These are phyloP conservation scores for Ascoidea rubescens DNA, from an alignment of 805 yeast genomes.

Conservation along the genomic window DNA sequence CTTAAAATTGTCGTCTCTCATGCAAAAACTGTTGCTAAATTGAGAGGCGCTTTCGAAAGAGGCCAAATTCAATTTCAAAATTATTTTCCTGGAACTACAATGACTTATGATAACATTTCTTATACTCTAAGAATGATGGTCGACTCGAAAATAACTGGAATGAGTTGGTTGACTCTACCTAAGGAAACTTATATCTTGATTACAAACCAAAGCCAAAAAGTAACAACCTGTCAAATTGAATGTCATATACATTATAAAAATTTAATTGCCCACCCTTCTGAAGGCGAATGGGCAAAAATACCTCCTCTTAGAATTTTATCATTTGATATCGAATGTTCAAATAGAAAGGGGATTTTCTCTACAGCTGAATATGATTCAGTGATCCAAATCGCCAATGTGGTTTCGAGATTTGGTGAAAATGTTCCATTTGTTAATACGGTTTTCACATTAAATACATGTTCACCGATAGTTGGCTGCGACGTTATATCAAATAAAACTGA, in stretches of 20 bases:
- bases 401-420: conserved; percentile 67
- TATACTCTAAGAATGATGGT: conserved; percentile 80
- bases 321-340: conserved; percentile 97
- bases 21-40: conserved; percentile 48
- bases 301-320: conserved; percentile 91
- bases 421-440: conserved; percentile 90
- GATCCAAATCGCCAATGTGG: conserved; percentile 94
- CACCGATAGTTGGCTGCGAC: conserved; percentile 90
- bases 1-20: conserved; percentile 58
- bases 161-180: conserved; percentile 95
- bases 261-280: conserved; percentile 69
- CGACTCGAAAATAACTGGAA: conserved; percentile 85
- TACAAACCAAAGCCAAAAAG: conserved; percentile 17
- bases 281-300: conserved; percentile 84
- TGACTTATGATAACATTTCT: conserved; percentile 83
- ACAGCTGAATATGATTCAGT: conserved; percentile 90
- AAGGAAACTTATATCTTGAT: conserved; percentile 47
- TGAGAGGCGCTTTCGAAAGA: conserved; percentile 73
- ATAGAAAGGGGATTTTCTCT: conserved; percentile 92
- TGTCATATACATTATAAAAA: conserved; percentile 54
- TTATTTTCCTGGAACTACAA: conserved; percentile 43
- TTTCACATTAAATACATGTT: conserved; percentile 81
- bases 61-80: conserved; percentile 60
- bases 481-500: conserved; percentile 66
- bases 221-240: conserved; percentile 81